Evolutionary conservation across 106 monocot genomes (phyloP).

Genomic region (Xerophyta viscosa): DNA sequence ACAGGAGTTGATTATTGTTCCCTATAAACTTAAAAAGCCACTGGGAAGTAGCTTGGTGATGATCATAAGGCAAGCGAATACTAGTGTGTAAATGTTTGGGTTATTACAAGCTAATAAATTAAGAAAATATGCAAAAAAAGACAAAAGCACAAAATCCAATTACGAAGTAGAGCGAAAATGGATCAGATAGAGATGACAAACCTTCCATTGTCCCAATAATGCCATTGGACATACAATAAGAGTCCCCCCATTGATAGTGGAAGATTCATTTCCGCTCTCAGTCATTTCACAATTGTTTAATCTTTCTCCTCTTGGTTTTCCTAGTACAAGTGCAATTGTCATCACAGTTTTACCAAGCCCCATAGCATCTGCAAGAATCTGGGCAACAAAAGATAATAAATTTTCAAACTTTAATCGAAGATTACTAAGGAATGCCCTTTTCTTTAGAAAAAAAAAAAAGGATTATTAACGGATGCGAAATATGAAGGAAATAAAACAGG

Average conservation of each 20-base stretch:
- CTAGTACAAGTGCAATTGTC: slow-evolving; percentile 78
- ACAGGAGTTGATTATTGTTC: no score
- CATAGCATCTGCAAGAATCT: slow-evolving; percentile 98
- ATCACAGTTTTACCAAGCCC: slow-evolving; percentile 96
- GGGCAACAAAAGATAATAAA: background rate
- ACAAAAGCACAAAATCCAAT: no score
- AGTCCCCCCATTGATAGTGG: slow-evolving; percentile 63
- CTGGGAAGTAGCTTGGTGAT: no score
- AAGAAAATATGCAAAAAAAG: background rate
- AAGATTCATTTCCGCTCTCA: background rate
- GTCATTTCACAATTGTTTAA: slow-evolving; percentile 12
- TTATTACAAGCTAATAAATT: no score
- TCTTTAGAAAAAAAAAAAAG: no score
- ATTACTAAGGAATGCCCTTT: background rate
- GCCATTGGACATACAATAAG: slow-evolving; percentile 96
- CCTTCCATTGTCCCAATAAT: slow-evolving; percentile 95
- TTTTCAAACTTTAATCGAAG: background rate
- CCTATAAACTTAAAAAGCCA: no score
- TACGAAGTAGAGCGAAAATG: no score
- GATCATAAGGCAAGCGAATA: no score
- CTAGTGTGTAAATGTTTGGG: no score
- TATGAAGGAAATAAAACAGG: no score
- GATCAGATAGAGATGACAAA: slow-evolving; percentile 17
- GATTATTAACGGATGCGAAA: no score
- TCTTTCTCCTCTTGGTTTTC: slow-evolving; percentile 37